A percentile compares a stretch with the other conserved stretches of the same genome.
These are phyloP conservation scores for Cercospora sp. DNA, from an alignment of 2,329 filamentous ascomycete species.

Conservation along the genomic window DNA sequence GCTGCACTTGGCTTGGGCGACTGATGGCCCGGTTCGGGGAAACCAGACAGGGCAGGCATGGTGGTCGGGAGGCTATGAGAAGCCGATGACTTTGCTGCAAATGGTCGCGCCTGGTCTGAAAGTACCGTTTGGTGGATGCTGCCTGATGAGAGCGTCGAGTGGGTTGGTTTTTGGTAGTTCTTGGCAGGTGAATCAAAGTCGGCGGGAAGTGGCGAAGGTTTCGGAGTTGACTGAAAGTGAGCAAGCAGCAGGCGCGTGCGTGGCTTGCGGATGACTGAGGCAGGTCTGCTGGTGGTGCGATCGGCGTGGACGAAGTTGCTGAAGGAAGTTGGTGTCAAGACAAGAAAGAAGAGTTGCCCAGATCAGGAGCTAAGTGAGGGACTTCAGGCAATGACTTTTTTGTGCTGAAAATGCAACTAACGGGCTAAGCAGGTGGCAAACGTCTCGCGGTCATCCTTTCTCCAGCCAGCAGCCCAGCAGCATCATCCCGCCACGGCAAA, in stretches of 20 bases:
- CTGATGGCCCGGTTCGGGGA: neutral
- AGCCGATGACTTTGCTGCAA: neutral
- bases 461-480: neutral
- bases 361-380: neutral
- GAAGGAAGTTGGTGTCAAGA: neutral
- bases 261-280: neutral
- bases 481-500: neutral
- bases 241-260: neutral
- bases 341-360: neutral
- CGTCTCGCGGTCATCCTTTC: neutral
- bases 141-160: neutral
- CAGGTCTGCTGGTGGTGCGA: neutral
- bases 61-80: neutral
- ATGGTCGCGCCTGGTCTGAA: neutral
- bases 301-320: neutral
- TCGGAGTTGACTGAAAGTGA: neutral
- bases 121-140: neutral
- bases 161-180: neutral
- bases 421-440: neutral
- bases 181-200: neutral
- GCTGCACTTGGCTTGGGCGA: neutral
- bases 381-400: neutral
- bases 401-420: neutral
- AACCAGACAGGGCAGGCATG: conserved; percentile 1
- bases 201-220: neutral